Evolutionary conservation across 2,329 filamentous ascomycete genomes (phyloP).

Genomic region (Pestalotiopsis sp.): DNA sequence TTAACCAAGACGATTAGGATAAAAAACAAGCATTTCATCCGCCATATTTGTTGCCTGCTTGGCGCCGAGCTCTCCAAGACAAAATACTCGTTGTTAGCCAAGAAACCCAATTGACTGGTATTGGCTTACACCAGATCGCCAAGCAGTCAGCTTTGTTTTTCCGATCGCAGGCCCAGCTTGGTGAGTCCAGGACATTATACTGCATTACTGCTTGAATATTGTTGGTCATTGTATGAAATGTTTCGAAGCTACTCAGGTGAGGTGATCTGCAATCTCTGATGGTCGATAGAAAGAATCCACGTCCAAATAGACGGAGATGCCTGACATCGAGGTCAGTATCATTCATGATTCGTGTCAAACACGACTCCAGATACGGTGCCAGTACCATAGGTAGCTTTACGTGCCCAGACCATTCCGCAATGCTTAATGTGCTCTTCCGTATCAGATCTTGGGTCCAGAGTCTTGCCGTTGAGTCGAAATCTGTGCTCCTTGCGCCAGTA

Average conservation of each 20-base stretch:
- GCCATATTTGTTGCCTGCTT: too few relatives aligned
- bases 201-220: not conserved
- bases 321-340: not conserved
- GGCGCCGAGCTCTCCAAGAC: too few relatives aligned
- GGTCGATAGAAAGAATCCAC: not conserved
- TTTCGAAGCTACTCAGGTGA: not conserved
- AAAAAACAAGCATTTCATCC: not conserved
- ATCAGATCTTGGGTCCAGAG: slow-evolving; percentile 5
- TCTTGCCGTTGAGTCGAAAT: not conserved
- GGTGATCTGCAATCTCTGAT: not conserved
- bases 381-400: not conserved
- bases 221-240: not conserved
- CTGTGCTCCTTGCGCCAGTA: slow-evolving; percentile 12
- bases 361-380: not conserved
- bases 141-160: not conserved
- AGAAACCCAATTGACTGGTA: not conserved
- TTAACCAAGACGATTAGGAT: not conserved
- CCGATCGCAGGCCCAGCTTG: not conserved
- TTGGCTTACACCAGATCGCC: not conserved
- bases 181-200: not conserved
- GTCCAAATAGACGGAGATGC: not conserved
- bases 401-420: not conserved
- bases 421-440: slow-evolving; percentile 7
- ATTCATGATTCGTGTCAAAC: not conserved
- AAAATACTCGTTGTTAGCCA: too few relatives aligned